Evolutionary conservation across 805 yeast species (phyloP), one percentile per base, ranked within the genome.

Genomic region (Kregervanrija delftensis): DNA sequence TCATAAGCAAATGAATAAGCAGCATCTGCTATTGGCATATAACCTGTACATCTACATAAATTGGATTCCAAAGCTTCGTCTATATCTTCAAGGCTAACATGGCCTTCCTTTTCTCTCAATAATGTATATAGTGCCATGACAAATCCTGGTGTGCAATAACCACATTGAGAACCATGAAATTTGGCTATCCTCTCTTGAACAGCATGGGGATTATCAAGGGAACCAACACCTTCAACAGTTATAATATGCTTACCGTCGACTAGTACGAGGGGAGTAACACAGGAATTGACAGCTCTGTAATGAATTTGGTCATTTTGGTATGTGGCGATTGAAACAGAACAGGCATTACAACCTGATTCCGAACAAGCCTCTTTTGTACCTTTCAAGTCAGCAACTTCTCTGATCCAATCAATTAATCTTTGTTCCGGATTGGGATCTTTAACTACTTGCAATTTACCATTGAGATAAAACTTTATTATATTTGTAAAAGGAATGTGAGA

Each of bases 291-390:
- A 1, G 77, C 73, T 33, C 58, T 56, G 48, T 65, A 61, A 32
- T 53, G 55, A 37, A 67, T 63, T 34, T 54, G 56, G 10, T 49
- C 47, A 22, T 46, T 35, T 1, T 40, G 35, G 22, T 39, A 49
- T 11, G 37, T 34, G 6, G 67, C 69, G 5, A 71, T 52, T 8
- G 70, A 68, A 30, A 72, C 69, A 2, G 76, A 69, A 47, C 77
- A 72, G 3, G 76, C 76, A 30, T 76, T 76, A 54, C 77, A 72
- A 4, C 77, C 77, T 15, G 76, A 76, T 51, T 72, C 77, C 11
- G 73, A 67, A 53, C 77, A 72, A 11, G 75, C 75, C 14, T 72
- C 65, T 50, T 72, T 72, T 10, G 76, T 70, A 13, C 76, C 77
- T 4, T 65, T 65, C 16, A 72, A 56, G 13, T 63, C 63, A 28